These are phyloP conservation scores for Mycena filopes DNA, from an alignment of 768 basidiomycete species.

Conservation along the genomic window DNA sequence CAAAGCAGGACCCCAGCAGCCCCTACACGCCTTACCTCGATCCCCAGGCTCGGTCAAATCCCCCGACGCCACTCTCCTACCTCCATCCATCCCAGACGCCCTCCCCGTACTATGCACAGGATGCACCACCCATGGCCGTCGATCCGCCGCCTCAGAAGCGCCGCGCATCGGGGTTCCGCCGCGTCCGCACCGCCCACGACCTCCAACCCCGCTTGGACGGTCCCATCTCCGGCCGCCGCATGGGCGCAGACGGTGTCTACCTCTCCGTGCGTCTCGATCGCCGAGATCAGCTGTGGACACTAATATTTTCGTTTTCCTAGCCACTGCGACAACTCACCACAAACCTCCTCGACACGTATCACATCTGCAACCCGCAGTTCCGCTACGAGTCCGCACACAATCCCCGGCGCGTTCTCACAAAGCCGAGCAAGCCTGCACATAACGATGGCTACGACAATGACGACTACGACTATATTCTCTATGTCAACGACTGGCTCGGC, in stretches of 20 bases:
- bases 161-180: conserved; percentile 80
- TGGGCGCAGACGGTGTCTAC: conserved; percentile 79
- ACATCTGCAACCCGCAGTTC: conserved; percentile 94
- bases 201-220: conserved; percentile 78
- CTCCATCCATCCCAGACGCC: conserved; percentile 62
- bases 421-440: conserved; percentile 94
- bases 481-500: conserved; percentile 98
- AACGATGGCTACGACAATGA: conserved; percentile 99
- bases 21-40: conserved; percentile 68
- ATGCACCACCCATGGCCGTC: conserved; percentile 79
- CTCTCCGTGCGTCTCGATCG: conserved; percentile 74
- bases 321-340: conserved; percentile 81
- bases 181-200: conserved; percentile 81
- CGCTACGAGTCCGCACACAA: conserved; percentile 95
- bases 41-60: conserved; percentile 71
- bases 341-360: conserved; percentile 89
- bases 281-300: conserved; percentile 2
- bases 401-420: conserved; percentile 95
- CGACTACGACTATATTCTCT: conserved; percentile 98
- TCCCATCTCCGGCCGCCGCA: conserved; percentile 73
- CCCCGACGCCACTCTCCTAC: conserved; percentile 79
- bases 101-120: conserved; percentile 65
- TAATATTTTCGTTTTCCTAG: conserved; percentile 41
- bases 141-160: conserved; percentile 71
- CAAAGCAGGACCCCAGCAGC: conserved; percentile 61